Base-by-base conservation (phyloP, 257 asterid species). In the Capsicum baccatum region DNA sequence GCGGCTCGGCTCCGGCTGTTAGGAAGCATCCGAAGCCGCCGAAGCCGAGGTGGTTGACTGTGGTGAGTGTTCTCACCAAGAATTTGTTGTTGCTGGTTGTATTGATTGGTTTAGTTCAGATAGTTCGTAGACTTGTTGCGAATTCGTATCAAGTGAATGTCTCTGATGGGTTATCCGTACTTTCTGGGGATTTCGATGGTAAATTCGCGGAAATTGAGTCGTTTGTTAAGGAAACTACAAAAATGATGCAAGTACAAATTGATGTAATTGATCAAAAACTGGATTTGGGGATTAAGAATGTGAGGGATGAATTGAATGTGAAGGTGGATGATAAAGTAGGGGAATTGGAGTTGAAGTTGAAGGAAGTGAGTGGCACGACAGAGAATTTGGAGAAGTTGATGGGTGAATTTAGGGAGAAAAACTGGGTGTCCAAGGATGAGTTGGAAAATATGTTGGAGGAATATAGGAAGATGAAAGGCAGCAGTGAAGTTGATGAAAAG, bases 211-310 rank as follows among this genome's bases (percentile, higher is more conserved):
- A 92, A 82, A 83, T 93, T 85, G 94, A 92, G 88, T 87, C 83
- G 87, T 91, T 90, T 78, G 90, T 94, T 69, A 90, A 86, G 54
- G 92, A 83, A 78, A 87, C 95, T 1, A 71, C 89, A 80, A 92
- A 91, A 85, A 94, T 94, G 84, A 87, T 93, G 95, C 98, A 94
- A 86, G 93, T 96, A 50, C 99, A 96, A 89, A 92, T 96, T 81
- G 91, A 89, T 21, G 96, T 91, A 2, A 86, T 94, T 42, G 98
- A 93, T 86, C 70, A 63, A 42, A 92, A 92, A 85, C 50, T 90
- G 6, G 95, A 91, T 79, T 91, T 89, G 54, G 90, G 85, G 70
- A 79, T 94, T 79, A 58, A 70, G 81, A 84, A 55, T 67, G 89
- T 89, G 82, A 92, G 88, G 87, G 90, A 84, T 84, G 98, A 96